phyloP scores from a whole-genome alignment of 192 early-diverging fungal genomes.

The Chytriomyces sp. region DNA sequence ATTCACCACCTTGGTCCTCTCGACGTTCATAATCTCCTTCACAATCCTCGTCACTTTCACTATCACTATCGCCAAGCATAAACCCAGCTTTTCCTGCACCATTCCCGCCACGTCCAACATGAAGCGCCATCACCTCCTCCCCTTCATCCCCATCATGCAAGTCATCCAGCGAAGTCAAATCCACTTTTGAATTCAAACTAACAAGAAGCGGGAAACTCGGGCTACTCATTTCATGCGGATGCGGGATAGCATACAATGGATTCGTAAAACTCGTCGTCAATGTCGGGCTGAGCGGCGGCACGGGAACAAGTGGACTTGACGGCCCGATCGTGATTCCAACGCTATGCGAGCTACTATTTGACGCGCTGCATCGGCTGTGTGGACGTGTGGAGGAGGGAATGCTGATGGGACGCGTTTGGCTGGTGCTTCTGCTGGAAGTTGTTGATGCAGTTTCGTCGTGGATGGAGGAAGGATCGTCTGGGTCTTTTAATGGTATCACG shows the following conservation, averaged over 20 bases:
- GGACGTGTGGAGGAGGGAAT: conserved; percentile 5
- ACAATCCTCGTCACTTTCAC: conserved; percentile 8
- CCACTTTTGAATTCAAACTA: conserved; percentile 19
- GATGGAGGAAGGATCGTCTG: neutral
- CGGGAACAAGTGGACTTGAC: neutral
- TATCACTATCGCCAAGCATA: neutral
- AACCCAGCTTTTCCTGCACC: neutral
- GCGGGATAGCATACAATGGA: conserved; percentile 9
- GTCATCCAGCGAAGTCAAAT: conserved; percentile 19
- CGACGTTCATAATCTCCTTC: neutral
- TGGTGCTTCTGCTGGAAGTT: conserved; percentile 1
- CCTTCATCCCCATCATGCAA: conserved; percentile 24
- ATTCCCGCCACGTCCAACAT: neutral
- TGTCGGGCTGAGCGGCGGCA: neutral
- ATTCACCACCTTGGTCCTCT: neutral
- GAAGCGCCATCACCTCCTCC: neutral
- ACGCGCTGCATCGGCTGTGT: neutral
- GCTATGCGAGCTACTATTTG: neutral
- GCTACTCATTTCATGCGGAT: conserved; percentile 26
- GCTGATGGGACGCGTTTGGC: conserved; percentile 20
- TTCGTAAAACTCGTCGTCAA: neutral
- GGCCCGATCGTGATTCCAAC: neutral
- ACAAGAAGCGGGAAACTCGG: conserved; percentile 20
- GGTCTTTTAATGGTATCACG: neutral
- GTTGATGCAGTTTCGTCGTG: neutral